Evolutionary conservation across 1,139 yeast species (phyloP), one percentile per base, ranked within the genome.

Genomic region (Nakaseomyces kungkrabaensis): DNA sequence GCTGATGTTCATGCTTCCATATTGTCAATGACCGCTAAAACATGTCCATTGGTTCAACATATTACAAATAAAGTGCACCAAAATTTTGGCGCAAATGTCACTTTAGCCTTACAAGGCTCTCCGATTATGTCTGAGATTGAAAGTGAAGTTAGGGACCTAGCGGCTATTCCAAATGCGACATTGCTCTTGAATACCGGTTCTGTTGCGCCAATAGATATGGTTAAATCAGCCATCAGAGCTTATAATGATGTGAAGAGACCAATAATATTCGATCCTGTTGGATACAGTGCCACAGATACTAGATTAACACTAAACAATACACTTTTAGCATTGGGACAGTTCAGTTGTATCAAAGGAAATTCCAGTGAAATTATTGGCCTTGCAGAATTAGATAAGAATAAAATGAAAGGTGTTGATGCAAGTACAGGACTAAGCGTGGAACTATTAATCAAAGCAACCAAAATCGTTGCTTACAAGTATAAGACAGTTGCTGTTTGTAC

Each of bases 61-160:
- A 82, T 90, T 54, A 89, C 97, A 37, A 90, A 90, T 62, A 77
- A 78, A 51, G 97, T 90, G n/a, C 96, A 85, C 40, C 86, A 87
- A 62, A 84, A 87, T 62, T 81, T 87, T 62, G 83, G 89, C 55
- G 97, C 97, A 32, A 89, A 90, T 60, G 85, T 87, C n/a, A 81
- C 94, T 0, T 70, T 90, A 50, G 89, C 97, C 0, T 69, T 83
- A 27, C 95, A 96, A 2, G 94, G 85, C 0, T 82, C 95, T 1
- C 97, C 97, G 2, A 81, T 87, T 26, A 90, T 90, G 97, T 83
- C 95, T n/a, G 95, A 87, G 59, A 72, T 82, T 45, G 59, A 72
- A 0, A 77, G 72, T 1, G 97, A 90, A 62, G 88, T 76, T 58
- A 76, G 66, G 9, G 94, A 85, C 33, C 73, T 90, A 53, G 79